A percentile compares a stretch with the other conserved stretches of the same genome.
Evolutionary conservation across 257 asterid genomes (phyloP).

Genomic region (Fraxinus anomala): DNA sequence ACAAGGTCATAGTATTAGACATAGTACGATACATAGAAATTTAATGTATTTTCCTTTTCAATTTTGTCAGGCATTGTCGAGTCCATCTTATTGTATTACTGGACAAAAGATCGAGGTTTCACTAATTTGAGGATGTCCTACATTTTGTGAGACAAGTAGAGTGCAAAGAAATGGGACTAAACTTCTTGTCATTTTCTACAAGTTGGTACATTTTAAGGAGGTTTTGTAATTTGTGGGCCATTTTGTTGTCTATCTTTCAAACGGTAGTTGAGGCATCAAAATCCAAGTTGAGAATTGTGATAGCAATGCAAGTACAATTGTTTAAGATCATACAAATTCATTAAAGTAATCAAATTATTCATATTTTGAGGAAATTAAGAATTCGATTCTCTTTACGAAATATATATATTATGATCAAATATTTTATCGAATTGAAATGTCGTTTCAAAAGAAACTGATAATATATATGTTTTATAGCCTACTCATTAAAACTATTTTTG

Average conservation of each 20-base stretch:
- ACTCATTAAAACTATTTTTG: no score
- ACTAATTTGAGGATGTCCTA: slow-evolving; percentile 35
- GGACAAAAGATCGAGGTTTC: background rate
- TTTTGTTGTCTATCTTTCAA: slow-evolving; percentile 33
- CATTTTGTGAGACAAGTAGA: slow-evolving; percentile 31
- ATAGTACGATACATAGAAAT: no score
- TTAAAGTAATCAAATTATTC: no score
- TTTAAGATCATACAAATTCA: background rate
- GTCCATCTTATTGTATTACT: no score
- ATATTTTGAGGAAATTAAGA: no score
- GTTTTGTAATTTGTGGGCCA: slow-evolving; percentile 42
- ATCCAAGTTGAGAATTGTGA: slow-evolving; percentile 43
- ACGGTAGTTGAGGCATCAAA: slow-evolving; percentile 41
- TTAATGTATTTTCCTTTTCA: no score
- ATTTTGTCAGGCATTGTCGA: background rate
- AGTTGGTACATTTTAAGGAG: slow-evolving; percentile 17
- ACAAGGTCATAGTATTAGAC: no score
- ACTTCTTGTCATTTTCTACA: slow-evolving; percentile 46
- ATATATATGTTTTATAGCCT: no score
- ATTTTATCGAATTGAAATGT: no score
- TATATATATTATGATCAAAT: no score
- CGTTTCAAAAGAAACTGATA: no score
- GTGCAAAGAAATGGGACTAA: slow-evolving; percentile 3
- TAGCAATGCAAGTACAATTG: slow-evolving; percentile 29
- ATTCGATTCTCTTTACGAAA: no score